phyloP scores from a whole-genome alignment of 768 basidiomycete genomes.

The Coprinopsis strossmayeri region DNA sequence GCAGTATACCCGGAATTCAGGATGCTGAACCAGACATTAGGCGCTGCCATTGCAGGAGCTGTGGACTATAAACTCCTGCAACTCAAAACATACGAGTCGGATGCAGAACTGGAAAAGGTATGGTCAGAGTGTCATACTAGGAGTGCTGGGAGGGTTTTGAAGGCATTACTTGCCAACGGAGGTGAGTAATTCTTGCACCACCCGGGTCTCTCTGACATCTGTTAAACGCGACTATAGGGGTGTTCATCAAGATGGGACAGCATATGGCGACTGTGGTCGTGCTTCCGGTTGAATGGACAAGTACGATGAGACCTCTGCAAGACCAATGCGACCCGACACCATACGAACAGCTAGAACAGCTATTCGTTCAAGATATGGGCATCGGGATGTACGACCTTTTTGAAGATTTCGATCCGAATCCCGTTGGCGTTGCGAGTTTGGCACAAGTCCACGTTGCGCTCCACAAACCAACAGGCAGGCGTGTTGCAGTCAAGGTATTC shows the following conservation, averaged over 20 bases:
- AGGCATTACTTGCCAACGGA: conserved; percentile 85
- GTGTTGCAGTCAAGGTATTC: conserved; percentile 80
- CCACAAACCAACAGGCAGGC: conserved; percentile 61
- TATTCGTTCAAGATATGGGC: conserved; percentile 80
- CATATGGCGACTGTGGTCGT: conserved; percentile 62
- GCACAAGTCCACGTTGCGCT: conserved; percentile 92
- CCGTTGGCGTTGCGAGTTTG: conserved; percentile 92
- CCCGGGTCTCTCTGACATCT: no score
- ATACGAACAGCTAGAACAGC: conserved; percentile 64
- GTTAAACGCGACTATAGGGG: conserved; percentile 47
- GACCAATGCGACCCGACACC: conserved; percentile 92
- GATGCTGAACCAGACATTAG: conserved; percentile 21
- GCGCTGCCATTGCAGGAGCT: conserved; percentile 54
- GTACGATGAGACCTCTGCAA: conserved; percentile 56
- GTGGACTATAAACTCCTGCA: conserved; percentile 73
- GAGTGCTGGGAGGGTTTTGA: conserved; percentile 72
- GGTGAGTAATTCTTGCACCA: no score
- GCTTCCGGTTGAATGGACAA: conserved; percentile 48
- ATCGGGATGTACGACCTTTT: conserved; percentile 67
- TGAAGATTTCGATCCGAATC: conserved; percentile 75
- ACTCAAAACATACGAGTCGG: conserved; percentile 41
- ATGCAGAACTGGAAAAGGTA: conserved; percentile 44
- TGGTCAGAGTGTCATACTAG: conserved; percentile 78
- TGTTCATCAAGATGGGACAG: conserved; percentile 91
- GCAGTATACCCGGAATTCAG: not conserved